These are phyloP conservation scores for Globisporangium yorkense DNA, from an alignment of 352 stramenopile species.

Conservation along the genomic window DNA sequence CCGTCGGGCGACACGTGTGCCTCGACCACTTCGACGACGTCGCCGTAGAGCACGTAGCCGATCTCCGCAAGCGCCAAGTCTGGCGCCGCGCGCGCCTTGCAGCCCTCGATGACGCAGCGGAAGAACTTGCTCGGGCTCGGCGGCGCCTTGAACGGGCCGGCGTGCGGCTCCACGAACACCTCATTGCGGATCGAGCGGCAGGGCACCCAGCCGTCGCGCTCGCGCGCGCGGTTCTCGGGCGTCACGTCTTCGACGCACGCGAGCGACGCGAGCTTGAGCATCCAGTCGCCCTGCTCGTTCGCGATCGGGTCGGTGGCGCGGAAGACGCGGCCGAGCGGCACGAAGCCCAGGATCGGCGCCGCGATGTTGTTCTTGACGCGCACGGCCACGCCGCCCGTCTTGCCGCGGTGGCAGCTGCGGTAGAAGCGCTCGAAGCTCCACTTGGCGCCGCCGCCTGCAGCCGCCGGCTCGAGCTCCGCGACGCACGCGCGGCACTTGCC, in stretches of 20 bases:
- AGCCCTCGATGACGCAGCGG: conserved; percentile 72
- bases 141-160: conserved; percentile 29
- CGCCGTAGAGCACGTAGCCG: conserved; percentile 68
- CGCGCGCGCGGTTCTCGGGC: conserved; percentile 14
- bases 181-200: conserved; percentile 74
- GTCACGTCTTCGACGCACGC: conserved; percentile 23
- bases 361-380: conserved; percentile 65
- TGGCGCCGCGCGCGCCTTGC: conserved; percentile 45
- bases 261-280: conserved; percentile 61
- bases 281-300: conserved; percentile 71
- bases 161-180: conserved; percentile 52
- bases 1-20: conserved; percentile 33
- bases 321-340: conserved; percentile 64
- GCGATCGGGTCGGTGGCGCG: conserved; percentile 43
- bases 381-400: conserved; percentile 57
- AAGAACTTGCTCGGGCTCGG: conserved; percentile 26
- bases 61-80: conserved; percentile 59
- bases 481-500: conserved; percentile 62
- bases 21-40: conserved; percentile 69
- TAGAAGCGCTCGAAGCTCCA: conserved; percentile 65
- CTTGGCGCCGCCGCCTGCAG: conserved; percentile 25
- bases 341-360: conserved; percentile 50
- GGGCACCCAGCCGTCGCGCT: conserved; percentile 49
- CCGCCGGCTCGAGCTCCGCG: conserved; percentile 33
- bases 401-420: conserved; percentile 62